Conservation (phyloP, 139 green algal genomes). For the Chlorella sp. region DNA sequence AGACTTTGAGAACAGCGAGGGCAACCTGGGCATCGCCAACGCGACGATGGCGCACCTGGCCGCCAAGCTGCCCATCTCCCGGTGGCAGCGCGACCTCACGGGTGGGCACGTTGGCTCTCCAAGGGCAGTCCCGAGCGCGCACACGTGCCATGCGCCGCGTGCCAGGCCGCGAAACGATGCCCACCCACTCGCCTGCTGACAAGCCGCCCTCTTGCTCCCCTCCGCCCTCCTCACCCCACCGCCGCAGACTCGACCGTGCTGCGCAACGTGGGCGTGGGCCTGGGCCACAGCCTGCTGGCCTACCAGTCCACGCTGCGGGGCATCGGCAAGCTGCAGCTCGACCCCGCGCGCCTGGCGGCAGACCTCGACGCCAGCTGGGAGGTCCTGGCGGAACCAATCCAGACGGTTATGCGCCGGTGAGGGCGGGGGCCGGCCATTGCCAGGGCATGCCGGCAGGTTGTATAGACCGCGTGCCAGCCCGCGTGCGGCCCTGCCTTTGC, state of each 20-base stretch:
- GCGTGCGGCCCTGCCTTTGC: too few species aligned
- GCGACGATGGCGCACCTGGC: constrained; percentile 91
- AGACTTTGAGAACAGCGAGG: constrained; percentile 99
- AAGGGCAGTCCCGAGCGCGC: background rate
- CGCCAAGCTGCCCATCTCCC: constrained; percentile 91
- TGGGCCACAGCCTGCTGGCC: constrained; percentile 91
- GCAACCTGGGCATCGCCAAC: constrained; percentile 98
- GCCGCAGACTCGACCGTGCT: constrained; percentile 96
- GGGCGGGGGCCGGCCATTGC: background rate
- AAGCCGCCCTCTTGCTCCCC: background rate
- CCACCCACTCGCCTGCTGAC: background rate
- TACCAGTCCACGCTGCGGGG: constrained; percentile 85
- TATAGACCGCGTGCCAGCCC: too few species aligned
- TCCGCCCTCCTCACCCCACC: background rate
- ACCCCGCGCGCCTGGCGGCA: constrained; percentile 55
- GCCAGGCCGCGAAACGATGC: too few species aligned
- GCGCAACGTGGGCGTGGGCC: constrained; percentile 92
- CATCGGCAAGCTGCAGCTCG: constrained; percentile 93
- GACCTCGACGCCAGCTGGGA: constrained; percentile 90
- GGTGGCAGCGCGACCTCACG: constrained; percentile 92
- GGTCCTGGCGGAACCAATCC: constrained; percentile 97
- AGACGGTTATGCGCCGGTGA: constrained; percentile 91
- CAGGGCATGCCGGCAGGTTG: background rate
- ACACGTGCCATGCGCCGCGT: too few species aligned
- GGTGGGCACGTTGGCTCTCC: background rate